A percentile compares a stretch with the other conserved stretches of the same genome.
These are phyloP conservation scores for Margaritispora aquatica DNA, from an alignment of 495 filamentous ascomycete genomes.

Conservation along the genomic window DNA sequence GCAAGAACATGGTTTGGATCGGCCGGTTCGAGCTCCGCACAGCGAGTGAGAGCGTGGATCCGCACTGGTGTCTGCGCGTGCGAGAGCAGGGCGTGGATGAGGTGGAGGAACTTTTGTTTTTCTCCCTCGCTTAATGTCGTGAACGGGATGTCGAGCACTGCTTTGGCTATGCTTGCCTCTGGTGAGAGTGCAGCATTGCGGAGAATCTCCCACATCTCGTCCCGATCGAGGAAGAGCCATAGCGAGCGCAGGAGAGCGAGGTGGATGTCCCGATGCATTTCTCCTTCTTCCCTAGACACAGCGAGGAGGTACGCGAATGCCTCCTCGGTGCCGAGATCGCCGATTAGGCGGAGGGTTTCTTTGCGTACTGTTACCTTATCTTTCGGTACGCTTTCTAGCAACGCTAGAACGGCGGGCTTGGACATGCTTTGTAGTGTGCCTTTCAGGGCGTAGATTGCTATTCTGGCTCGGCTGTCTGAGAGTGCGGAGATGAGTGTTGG, in stretches of 20 bases:
- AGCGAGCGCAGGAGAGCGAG: constrained; percentile 1
- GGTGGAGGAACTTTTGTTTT: background rate
- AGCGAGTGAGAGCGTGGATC: background rate
- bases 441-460: constrained; percentile 5
- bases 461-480: background rate
- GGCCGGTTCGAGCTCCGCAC: background rate
- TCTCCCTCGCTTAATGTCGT: background rate
- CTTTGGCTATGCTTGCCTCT: background rate
- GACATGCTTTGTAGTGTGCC: background rate
- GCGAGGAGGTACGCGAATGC: constrained; percentile 1
- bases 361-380: constrained; percentile 7
- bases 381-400: background rate
- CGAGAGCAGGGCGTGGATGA: background rate
- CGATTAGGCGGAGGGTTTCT: constrained; percentile 3
- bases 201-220: constrained; percentile 5
- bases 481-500: constrained; percentile 1
- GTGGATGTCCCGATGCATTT: background rate
- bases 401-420: background rate
- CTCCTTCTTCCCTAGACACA: background rate
- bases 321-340: background rate
- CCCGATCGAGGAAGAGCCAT: background rate
- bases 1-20: background rate
- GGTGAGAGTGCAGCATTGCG: background rate
- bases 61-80: background rate
- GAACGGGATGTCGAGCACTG: background rate